A percentile compares a stretch with the other conserved stretches of the same genome.
These are phyloP conservation scores for Sporothrix curviconia DNA, from an alignment of 2,329 filamentous ascomycete genomes.

Conservation along the genomic window DNA sequence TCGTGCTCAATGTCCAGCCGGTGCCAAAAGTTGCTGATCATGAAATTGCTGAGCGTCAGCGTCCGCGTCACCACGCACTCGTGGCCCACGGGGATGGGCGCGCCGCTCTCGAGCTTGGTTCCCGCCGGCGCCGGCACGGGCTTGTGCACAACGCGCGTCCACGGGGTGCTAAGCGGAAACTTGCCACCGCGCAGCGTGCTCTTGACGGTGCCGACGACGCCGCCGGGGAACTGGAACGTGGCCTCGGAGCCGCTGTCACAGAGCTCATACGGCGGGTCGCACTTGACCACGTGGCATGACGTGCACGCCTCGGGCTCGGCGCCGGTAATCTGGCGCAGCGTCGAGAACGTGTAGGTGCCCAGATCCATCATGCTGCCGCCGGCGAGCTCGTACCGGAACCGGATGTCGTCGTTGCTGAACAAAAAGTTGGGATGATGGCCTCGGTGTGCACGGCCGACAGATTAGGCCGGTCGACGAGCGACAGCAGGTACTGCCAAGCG, in stretches of 20 bases:
- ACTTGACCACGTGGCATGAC: slow-evolving; percentile 25
- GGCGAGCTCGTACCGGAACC: slow-evolving; percentile 15
- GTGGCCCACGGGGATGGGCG: slow-evolving; percentile 3
- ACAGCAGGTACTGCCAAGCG: slow-evolving; percentile 36
- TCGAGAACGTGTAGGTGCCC: slow-evolving; percentile 30
- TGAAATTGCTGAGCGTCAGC: slow-evolving; percentile 26
- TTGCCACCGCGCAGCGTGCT: slow-evolving; percentile 12
- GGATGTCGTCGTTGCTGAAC: slow-evolving; percentile 35
- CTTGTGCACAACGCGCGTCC: slow-evolving; percentile 8
- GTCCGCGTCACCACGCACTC: slow-evolving; percentile 20
- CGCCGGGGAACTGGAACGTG: slow-evolving; percentile 35
- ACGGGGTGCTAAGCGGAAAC: neutral
- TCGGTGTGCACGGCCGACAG: slow-evolving; percentile 30
- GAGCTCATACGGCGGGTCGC: slow-evolving; percentile 26
- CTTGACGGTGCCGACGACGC: slow-evolving; percentile 28
- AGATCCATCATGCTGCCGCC: slow-evolving; percentile 32
- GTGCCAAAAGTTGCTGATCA: slow-evolving; percentile 28
- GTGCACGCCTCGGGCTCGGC: slow-evolving; percentile 34
- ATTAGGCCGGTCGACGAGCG: slow-evolving; percentile 31
- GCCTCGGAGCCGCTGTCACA: slow-evolving; percentile 31
- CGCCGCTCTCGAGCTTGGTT: neutral
- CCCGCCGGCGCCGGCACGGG: slow-evolving; percentile 2
- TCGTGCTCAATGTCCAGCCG: slow-evolving; percentile 32
- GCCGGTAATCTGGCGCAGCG: slow-evolving; percentile 34
- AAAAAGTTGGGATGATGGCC: slow-evolving; percentile 27